phyloP scores from a whole-genome alignment of 2,329 filamentous ascomycete genomes.

The Metarhizium guizhouense region DNA sequence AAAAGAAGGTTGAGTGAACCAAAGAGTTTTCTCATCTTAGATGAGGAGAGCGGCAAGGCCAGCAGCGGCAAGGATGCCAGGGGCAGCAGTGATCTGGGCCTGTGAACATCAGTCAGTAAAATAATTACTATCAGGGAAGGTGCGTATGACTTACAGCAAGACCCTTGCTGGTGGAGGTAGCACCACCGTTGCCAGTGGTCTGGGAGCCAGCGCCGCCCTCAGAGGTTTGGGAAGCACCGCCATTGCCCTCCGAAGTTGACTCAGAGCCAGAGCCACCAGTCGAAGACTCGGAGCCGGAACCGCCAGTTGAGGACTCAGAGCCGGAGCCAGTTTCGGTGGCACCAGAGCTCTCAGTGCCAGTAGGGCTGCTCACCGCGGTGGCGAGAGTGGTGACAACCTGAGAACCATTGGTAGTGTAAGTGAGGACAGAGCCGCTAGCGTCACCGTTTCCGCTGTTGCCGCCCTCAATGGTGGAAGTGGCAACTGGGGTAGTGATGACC shows the following conservation, averaged over 20 bases:
- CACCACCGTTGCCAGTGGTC: neutral
- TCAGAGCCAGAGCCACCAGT: neutral
- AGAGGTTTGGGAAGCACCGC: constrained; percentile 3
- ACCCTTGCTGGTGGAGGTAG: constrained; percentile 11
- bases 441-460: constrained; percentile 11
- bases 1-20: constrained; percentile 10
- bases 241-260: neutral
- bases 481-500: constrained; percentile 25
- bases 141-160: constrained; percentile 20
- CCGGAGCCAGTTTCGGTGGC: constrained; percentile 7
- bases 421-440: constrained; percentile 8
- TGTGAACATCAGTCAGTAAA: constrained; percentile 6
- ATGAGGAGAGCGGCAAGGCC: constrained; percentile 40
- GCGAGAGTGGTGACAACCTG: constrained; percentile 18
- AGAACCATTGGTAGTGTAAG: constrained; percentile 15
- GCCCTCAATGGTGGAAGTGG: constrained; percentile 24
- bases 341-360: constrained; percentile 12
- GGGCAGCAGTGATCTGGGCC: constrained; percentile 35
- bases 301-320: constrained; percentile 12
- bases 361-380: constrained; percentile 12
- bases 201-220: neutral
- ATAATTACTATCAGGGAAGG: neutral
- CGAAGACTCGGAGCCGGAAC: constrained; percentile 1
- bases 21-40: constrained; percentile 22
- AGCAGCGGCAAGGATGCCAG: constrained; percentile 39